Base-by-base conservation (phyloP, 148 eudicot species). In the Heliosperma pusillum region DNA sequence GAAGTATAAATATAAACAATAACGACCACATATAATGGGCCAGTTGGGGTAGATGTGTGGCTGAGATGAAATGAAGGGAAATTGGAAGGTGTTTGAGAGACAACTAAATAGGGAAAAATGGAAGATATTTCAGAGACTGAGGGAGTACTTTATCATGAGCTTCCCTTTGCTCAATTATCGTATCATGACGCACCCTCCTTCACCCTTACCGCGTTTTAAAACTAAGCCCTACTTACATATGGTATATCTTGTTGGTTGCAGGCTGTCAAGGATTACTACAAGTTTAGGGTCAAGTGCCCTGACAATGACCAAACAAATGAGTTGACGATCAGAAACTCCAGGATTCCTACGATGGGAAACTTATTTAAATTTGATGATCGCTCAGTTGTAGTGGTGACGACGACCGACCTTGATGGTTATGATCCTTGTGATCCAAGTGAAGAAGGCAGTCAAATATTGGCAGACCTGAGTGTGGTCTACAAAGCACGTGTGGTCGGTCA, bases 231-330 rank as follows among this genome's bases (percentile, higher is more conserved):
- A 22, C 63, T 20, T 59, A 25, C 25, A 22, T 5, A 25, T 10
- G 63, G 25, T 11, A 8, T 69, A 21, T 16, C 64, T n/a, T 58
- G 64, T 40, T 59, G 26, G 22, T 47, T 80, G 71, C 84, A 93
- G 96, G 98, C 96, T 79, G 93, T 93, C 59, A 76, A 77, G 75
- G 87, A 91, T 25, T 91, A 68, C 45, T 89, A 91, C 87, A 80
- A 72, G 62, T 69, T 71, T 19, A 72, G 69, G 78, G 82, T 85
- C 58, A 85, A 78, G 75, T 77, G 36, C 44, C 42, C 68, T 70
- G 66, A 44, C 21, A 40, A 9, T 2, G 63, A 76, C 69, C 73
- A 56, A 1, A 47, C 36, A 53, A 82, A 72, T 3, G 57, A 68
- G 71, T 24, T 78, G 60, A 57, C 79, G 10, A n/a, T 78, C 3